Percentiles rank a stretch among this genome's conserved stretches.
Conservation (phyloP, 1,284 basidiomycete genomes). For the Tranzscheliella williamsii region DNA sequence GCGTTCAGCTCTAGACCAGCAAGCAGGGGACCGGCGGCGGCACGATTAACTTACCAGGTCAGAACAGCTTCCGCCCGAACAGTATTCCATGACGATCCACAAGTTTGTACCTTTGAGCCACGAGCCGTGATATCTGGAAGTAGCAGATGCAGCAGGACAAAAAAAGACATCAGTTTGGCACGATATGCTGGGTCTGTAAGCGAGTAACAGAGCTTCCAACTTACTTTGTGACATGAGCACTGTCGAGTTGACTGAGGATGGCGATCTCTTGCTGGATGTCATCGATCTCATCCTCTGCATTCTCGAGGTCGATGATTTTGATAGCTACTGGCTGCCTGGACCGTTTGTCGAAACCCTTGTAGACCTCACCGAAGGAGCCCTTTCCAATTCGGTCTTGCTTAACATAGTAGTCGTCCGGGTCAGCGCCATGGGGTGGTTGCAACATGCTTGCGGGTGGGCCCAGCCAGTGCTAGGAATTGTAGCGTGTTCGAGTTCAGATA, state of each 20-base stretch:
- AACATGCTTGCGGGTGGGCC: too few relatives aligned
- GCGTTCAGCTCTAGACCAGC: not conserved
- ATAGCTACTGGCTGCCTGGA: conserved; percentile 65
- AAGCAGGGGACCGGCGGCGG: too few relatives aligned
- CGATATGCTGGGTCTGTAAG: not conserved
- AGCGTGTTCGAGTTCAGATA: too few relatives aligned
- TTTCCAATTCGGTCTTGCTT: conserved; percentile 85
- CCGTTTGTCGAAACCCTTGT: conserved; percentile 52
- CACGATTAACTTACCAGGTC: conserved; percentile 63
- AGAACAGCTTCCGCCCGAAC: conserved; percentile 66
- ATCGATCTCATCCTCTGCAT: conserved; percentile 98
- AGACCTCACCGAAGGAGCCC: conserved; percentile 60
- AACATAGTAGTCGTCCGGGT: conserved; percentile 69
- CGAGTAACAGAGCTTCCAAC: conserved; percentile 7
- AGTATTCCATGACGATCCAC: conserved; percentile 99
- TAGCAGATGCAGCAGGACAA: conserved; percentile 2
- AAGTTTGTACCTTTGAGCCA: conserved; percentile 88
- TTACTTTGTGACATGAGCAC: conserved; percentile 86
- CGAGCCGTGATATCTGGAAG: conserved; percentile 84
- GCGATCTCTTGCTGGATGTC: conserved; percentile 99
- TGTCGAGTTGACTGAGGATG: conserved; percentile 96
- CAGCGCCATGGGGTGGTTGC: conserved; percentile 46
- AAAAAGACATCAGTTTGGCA: not conserved
- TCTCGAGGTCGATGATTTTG: conserved; percentile 98
- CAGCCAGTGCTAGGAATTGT: too few relatives aligned